These are phyloP conservation scores for Cyathus olla DNA, from an alignment of 1,284 basidiomycete genomes.

Conservation along the genomic window DNA sequence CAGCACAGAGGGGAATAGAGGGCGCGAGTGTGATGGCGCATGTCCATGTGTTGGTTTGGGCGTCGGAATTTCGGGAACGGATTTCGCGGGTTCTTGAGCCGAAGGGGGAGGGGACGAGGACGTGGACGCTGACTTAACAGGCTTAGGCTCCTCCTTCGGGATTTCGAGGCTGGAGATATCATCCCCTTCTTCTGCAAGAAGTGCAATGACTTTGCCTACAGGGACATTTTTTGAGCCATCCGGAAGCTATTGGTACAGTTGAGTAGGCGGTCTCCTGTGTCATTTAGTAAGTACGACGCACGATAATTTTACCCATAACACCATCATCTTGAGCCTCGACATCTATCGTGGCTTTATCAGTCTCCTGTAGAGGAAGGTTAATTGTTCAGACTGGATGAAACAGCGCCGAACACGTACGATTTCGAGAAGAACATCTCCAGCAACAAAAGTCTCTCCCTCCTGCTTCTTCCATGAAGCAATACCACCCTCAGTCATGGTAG, in stretches of 20 bases:
- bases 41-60: slow-evolving; percentile 39
- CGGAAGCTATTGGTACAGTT: slow-evolving; percentile 58
- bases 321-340: slow-evolving; percentile 99
- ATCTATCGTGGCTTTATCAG: slow-evolving; percentile 99
- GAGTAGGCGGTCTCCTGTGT: no score
- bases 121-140: slow-evolving; percentile 31
- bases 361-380: slow-evolving; percentile 74
- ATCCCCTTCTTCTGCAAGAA: slow-evolving; percentile 97
- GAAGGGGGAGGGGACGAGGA: slow-evolving; percentile 29
- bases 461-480: slow-evolving; percentile 94
- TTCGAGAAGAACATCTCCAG: slow-evolving; percentile 94
- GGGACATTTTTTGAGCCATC: slow-evolving; percentile 90
- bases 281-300: background rate
- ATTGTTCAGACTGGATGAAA: slow-evolving; percentile 2
- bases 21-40: slow-evolving; percentile 64
- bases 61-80: slow-evolving; percentile 40
- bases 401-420: slow-evolving; percentile 71
- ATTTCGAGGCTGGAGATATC: slow-evolving; percentile 89
- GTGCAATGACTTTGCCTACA: slow-evolving; percentile 90
- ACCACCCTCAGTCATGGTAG: slow-evolving; percentile 98
- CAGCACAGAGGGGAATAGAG: slow-evolving; percentile 83
- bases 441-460: slow-evolving; percentile 86
- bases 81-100: slow-evolving; percentile 39
- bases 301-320: slow-evolving; percentile 83
- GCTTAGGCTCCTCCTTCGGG: slow-evolving; percentile 64